Evolutionary conservation across 2,329 filamentous ascomycete species (phyloP).

Genomic region (Capronia coronata): DNA sequence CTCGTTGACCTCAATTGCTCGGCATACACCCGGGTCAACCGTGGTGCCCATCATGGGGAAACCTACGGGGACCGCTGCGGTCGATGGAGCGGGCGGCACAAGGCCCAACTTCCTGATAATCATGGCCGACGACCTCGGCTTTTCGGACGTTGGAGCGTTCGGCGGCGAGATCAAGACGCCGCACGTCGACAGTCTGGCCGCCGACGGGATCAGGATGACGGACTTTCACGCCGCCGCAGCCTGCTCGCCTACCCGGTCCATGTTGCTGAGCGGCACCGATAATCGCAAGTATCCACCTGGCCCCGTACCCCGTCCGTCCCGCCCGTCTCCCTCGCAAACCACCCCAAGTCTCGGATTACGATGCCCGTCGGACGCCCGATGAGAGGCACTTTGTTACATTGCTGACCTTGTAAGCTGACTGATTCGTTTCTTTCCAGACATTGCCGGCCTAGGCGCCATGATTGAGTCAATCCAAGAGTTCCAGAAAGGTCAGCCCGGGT

Average conservation of each 20-base stretch:
- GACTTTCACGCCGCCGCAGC: constrained; percentile 32
- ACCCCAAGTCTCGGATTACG: background rate
- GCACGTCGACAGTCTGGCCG: constrained; percentile 24
- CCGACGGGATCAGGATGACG: constrained; percentile 28
- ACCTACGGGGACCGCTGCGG: background rate
- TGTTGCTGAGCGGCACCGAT: constrained; percentile 34
- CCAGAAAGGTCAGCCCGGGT: constrained; percentile 30
- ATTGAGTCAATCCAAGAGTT: constrained; percentile 29
- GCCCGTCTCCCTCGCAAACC: background rate
- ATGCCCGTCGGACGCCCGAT: too few relatives aligned
- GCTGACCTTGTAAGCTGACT: background rate
- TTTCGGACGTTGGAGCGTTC: constrained; percentile 30
- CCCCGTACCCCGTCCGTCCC: background rate
- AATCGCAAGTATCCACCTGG: constrained; percentile 12
- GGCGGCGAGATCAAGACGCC: constrained; percentile 33
- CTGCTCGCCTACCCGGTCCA: constrained; percentile 33
- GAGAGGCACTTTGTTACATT: too few relatives aligned
- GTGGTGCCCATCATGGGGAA: background rate
- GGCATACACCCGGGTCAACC: too few relatives aligned
- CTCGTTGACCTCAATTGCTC: too few relatives aligned
- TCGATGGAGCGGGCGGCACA: background rate
- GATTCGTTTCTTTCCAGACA: constrained; percentile 27
- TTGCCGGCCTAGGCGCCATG: constrained; percentile 33
- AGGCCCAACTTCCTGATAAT: constrained; percentile 17
- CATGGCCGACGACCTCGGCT: constrained; percentile 28